Percentiles rank a stretch among this genome's conserved stretches.
These are phyloP conservation scores for Pneumocystis wakefieldiae DNA, from an alignment of 1,139 yeast genomes.

Conservation along the genomic window DNA sequence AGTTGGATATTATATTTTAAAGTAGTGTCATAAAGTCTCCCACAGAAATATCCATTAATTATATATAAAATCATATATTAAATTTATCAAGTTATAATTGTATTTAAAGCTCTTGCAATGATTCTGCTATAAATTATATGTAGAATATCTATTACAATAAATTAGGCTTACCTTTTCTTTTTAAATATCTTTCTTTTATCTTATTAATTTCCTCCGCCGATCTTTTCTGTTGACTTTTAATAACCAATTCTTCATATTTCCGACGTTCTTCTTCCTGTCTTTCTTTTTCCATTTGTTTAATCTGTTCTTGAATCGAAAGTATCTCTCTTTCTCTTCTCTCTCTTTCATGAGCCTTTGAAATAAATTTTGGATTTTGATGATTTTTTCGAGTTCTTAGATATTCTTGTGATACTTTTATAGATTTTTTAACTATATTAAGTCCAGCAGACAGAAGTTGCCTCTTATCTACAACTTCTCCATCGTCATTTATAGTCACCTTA, in stretches of 20 bases:
- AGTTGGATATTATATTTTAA: not conserved
- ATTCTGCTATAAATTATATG: not conserved
- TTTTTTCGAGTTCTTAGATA: not conserved
- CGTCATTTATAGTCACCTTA: slow-evolving; percentile 19
- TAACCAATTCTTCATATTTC: slow-evolving; percentile 15
- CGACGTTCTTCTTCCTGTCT: slow-evolving; percentile 7
- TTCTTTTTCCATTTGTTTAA: slow-evolving; percentile 1
- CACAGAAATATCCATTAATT: not conserved
- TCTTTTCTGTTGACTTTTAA: not conserved
- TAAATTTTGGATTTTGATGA: not conserved
- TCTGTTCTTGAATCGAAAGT: not conserved
- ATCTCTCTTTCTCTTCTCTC: not conserved
- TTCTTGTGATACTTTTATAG: slow-evolving; percentile 1
- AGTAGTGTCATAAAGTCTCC: not conserved
- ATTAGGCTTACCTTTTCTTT: not conserved
- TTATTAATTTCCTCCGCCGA: not conserved
- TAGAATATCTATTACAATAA: not conserved
- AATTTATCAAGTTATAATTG: not conserved
- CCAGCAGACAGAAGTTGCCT: slow-evolving; percentile 20
- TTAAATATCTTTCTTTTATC: not conserved
- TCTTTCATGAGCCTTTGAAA: not conserved
- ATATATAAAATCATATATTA: not conserved
- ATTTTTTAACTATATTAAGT: slow-evolving; percentile 16
- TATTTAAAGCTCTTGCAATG: not conserved
- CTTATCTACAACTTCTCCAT: slow-evolving; percentile 22